Percentiles rank a stretch among this genome's conserved stretches.
Conservation (phyloP, 441 rosid species). For the Mallotus repandus region DNA sequence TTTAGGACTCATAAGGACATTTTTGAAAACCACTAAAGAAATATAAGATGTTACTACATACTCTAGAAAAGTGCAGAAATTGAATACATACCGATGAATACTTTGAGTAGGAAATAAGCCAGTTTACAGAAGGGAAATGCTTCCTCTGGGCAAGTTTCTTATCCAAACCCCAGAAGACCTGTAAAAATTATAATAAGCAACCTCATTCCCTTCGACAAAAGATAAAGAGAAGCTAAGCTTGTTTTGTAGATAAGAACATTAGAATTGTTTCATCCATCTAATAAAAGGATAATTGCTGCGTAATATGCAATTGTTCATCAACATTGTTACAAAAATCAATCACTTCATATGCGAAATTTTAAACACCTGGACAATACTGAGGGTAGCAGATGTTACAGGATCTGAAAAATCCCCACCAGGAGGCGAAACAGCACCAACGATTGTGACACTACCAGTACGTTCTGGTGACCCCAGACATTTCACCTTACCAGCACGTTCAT, state of each 20-base stretch:
- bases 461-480: conserved; percentile 98
- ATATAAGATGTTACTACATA: neutral
- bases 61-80: neutral
- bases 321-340: neutral
- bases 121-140: conserved; percentile 98
- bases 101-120: conserved; percentile 99
- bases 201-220: neutral
- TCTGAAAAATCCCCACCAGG: conserved; percentile 99
- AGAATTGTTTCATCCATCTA: neutral
- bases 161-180: conserved; percentile 99
- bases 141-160: conserved; percentile 99
- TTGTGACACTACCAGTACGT: conserved; percentile 97
- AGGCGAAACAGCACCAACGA: conserved; percentile 99
- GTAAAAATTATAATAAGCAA: conserved; percentile 6
- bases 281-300: neutral
- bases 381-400: conserved; percentile 99
- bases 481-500: conserved; percentile 99
- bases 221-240: neutral
- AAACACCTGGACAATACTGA: conserved; percentile 94
- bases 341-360: neutral
- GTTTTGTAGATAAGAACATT: neutral
- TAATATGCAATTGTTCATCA: neutral
- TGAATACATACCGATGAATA: conserved; percentile 69
- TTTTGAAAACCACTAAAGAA: neutral
- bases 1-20: neutral